These are phyloP conservation scores for Taphrina communis DNA, from an alignment of 1,139 yeast genomes.

Conservation along the genomic window DNA sequence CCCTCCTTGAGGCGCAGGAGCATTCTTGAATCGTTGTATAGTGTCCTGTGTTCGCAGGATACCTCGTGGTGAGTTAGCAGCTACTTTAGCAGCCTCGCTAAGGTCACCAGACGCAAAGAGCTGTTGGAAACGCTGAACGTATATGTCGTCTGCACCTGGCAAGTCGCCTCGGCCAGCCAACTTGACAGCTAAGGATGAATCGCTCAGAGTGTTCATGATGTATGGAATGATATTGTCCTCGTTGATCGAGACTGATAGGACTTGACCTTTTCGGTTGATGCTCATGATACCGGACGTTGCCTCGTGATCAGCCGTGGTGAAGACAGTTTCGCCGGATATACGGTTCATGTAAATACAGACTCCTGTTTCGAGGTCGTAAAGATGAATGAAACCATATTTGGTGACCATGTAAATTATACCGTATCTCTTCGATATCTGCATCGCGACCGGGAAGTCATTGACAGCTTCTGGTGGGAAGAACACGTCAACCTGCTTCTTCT, in stretches of 20 bases:
- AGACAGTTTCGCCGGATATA: conserved; percentile 94
- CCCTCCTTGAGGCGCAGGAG: conserved; percentile 95
- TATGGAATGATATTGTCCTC: conserved; percentile 87
- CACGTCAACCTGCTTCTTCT: conserved; percentile 87
- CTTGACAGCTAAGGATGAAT: conserved; percentile 83
- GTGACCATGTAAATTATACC: conserved; percentile 90
- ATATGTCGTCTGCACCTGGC: conserved; percentile 94
- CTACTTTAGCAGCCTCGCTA: conserved; percentile 91
- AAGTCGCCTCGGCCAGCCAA: conserved; percentile 94
- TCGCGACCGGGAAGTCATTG: conserved; percentile 94
- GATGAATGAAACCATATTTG: conserved; percentile 93
- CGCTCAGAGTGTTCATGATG: conserved; percentile 81
- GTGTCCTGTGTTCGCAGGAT: conserved; percentile 89
- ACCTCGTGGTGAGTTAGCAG: conserved; percentile 88
- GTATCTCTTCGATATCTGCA: conserved; percentile 82
- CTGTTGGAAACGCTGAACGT: conserved; percentile 88
- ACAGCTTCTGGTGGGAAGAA: conserved; percentile 97
- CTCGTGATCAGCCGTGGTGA: conserved; percentile 81
- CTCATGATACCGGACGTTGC: conserved; percentile 84
- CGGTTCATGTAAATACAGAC: conserved; percentile 92
- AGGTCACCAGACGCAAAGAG: conserved; percentile 85
- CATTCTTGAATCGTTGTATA: conserved; percentile 85
- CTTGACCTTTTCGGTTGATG: conserved; percentile 94
- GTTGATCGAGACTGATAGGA: conserved; percentile 87
- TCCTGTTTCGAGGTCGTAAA: conserved; percentile 92